These are phyloP conservation scores for Blastocystis sp. DNA, from an alignment of 352 stramenopile genomes.

Conservation along the genomic window DNA sequence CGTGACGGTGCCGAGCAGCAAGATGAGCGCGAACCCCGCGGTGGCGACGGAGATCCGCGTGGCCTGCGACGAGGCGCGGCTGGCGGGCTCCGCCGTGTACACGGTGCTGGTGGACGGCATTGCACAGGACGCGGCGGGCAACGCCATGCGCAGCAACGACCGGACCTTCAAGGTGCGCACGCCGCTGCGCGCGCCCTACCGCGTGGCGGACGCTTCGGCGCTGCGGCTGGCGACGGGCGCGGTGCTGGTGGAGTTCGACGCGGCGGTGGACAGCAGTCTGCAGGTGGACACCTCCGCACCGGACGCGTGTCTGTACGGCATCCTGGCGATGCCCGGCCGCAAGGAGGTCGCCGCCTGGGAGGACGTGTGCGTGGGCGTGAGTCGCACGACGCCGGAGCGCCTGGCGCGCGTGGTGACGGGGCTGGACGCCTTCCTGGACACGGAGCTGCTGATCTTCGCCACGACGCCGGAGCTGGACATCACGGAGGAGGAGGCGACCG, in stretches of 20 bases:
- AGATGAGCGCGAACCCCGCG: not conserved
- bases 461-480: not conserved
- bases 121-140: not conserved
- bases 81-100: not conserved
- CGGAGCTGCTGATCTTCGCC: not conserved
- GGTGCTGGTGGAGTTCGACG: slow-evolving; percentile 29
- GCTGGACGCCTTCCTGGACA: not conserved
- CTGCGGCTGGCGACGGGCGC: not conserved
- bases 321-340: not conserved
- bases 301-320: slow-evolving; percentile 13
- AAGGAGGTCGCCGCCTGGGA: not conserved
- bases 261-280: slow-evolving; percentile 13
- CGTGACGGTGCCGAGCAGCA: slow-evolving; percentile 3
- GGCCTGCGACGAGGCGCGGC: not conserved
- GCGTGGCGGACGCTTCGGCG: not conserved
- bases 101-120: slow-evolving; percentile 17
- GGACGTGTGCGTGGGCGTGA: slow-evolving; percentile 27
- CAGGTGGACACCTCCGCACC: not conserved
- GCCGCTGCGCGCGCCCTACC: not conserved
- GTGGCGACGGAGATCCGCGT: not conserved
- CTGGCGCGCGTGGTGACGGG: not conserved
- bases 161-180: not conserved
- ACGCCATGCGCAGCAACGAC: slow-evolving; percentile 4
- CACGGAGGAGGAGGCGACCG: not conserved
- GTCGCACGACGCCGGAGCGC: not conserved